Evolutionary conservation across 768 basidiomycete species (phyloP), one percentile per base, ranked within the genome.

Genomic region (Hydnomerulius pinastri): DNA sequence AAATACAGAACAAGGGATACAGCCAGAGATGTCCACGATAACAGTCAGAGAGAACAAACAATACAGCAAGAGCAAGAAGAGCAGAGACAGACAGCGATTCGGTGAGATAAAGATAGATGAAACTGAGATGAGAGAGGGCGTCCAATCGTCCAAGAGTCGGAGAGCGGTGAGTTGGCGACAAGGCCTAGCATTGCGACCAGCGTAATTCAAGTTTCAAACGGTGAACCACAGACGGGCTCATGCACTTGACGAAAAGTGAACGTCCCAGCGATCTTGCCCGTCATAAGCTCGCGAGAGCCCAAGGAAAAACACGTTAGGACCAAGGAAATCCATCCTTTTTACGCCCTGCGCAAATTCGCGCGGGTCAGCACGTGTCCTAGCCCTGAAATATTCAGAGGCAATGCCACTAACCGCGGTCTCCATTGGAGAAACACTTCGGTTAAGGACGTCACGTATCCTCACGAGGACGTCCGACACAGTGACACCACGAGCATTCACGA

Each of bases 251-350:
- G 54, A 30, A 29, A 73, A 59, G 35, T 54, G 46, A 17, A 71
- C 64, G 35, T 62, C 58, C 67, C 67, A 73, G 35, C 57, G 50
- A 33, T 65, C 63, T 18, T 38, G 63, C 8, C 64, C 68, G 7
- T 62, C 57, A 35, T 50, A 53, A 30, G 68, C 58, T 40, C 47
- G 53, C 15, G 57, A 55, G 18, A 74, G 37, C 9, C 73, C 73
- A 9, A 49, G 60, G 35, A 73, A 74, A 23, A 48, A 51, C 32
- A 61, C 50, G 18, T 62, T 59, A 2, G 54, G 60, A 27, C 70
- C 69, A 51, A 74, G 62, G 56, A 71, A 70, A 54, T 74, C 73
- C 23, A 74, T 62, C 59, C 71, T 55, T 63, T 72, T 74, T 23
- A 74, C 51, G 7, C 73, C 73, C 59, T 74, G 73, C 55, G 52